phyloP scores from a whole-genome alignment of 768 basidiomycete genomes.

The Phylloporus rhodoxanthus region DNA sequence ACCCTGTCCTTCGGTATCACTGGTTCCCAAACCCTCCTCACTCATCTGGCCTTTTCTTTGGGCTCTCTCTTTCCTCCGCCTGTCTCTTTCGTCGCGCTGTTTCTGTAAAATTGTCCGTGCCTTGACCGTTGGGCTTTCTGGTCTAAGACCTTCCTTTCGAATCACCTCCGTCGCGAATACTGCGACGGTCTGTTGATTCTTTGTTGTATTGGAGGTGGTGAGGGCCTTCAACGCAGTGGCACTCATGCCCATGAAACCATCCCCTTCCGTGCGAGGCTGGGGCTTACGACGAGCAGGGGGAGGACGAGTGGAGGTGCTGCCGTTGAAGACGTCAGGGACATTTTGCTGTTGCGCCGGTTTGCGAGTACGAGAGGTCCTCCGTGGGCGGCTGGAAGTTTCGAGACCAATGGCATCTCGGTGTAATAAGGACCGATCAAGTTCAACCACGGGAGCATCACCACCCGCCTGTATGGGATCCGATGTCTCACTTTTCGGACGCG shows the following conservation, averaged over 20 bases:
- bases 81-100: slow-evolving; percentile 56
- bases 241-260: slow-evolving; percentile 60
- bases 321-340: slow-evolving; percentile 36
- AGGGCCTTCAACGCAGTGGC: slow-evolving; percentile 62
- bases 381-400: slow-evolving; percentile 20
- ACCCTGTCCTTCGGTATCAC: slow-evolving; percentile 27
- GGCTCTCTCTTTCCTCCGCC: slow-evolving; percentile 53
- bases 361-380: slow-evolving; percentile 50
- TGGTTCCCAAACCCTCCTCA: slow-evolving; percentile 26
- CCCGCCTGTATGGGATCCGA: background rate
- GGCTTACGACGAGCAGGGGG: slow-evolving; percentile 42
- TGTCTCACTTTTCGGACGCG: background rate
- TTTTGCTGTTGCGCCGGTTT: slow-evolving; percentile 35
- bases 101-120: slow-evolving; percentile 62
- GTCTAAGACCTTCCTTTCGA: slow-evolving; percentile 60
- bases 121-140: slow-evolving; percentile 76
- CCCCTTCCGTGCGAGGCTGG: slow-evolving; percentile 31
- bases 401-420: slow-evolving; percentile 9
- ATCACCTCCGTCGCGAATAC: slow-evolving; percentile 67
- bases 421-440: slow-evolving; percentile 5
- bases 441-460: slow-evolving; percentile 9
- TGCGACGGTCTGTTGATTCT: slow-evolving; percentile 62
- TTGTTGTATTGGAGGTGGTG: slow-evolving; percentile 65
- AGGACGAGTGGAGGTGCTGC: slow-evolving; percentile 24
- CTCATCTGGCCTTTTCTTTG: slow-evolving; percentile 49